phyloP scores from a whole-genome alignment of 1,139 yeast genomes.

The Geotrichum siamense region DNA sequence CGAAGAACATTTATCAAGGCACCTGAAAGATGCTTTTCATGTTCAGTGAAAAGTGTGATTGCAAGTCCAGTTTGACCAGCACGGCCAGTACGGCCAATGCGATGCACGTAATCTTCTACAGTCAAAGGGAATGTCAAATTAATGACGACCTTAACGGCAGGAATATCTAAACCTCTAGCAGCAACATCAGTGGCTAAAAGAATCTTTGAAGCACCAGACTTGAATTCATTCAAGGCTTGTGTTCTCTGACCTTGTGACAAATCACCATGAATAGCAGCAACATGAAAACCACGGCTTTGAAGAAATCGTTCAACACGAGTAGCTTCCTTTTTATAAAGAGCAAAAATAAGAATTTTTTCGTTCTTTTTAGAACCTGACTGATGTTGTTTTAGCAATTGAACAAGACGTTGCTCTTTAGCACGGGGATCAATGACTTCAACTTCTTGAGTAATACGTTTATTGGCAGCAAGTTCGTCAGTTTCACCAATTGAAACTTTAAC shows the following conservation, averaged over 20 bases:
- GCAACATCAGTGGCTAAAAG: slow-evolving; percentile 97
- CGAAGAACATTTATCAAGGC: slow-evolving; percentile 85
- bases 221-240: slow-evolving; percentile 76
- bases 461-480: slow-evolving; percentile 88
- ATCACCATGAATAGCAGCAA: slow-evolving; percentile 96
- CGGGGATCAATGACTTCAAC: slow-evolving; percentile 89
- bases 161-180: slow-evolving; percentile 96
- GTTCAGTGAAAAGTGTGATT: slow-evolving; percentile 54
- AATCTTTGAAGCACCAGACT: slow-evolving; percentile 66
- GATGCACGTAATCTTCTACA: slow-evolving; percentile 94
- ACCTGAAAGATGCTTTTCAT: slow-evolving; percentile 94
- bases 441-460: slow-evolving; percentile 83
- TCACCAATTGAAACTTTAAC: slow-evolving; percentile 90
- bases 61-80: slow-evolving; percentile 71
- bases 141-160: slow-evolving; percentile 92
- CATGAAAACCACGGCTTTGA: slow-evolving; percentile 63
- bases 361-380: slow-evolving; percentile 53
- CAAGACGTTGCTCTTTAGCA: slow-evolving; percentile 68
- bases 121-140: slow-evolving; percentile 96
- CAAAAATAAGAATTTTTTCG: slow-evolving; percentile 85
- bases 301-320: slow-evolving; percentile 76
- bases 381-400: slow-evolving; percentile 67
- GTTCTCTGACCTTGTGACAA: slow-evolving; percentile 89
- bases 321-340: slow-evolving; percentile 94
- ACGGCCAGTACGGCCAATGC: slow-evolving; percentile 96